Conservation (phyloP, 2,329 filamentous ascomycete species). For the Dactylellina sp. region DNA sequence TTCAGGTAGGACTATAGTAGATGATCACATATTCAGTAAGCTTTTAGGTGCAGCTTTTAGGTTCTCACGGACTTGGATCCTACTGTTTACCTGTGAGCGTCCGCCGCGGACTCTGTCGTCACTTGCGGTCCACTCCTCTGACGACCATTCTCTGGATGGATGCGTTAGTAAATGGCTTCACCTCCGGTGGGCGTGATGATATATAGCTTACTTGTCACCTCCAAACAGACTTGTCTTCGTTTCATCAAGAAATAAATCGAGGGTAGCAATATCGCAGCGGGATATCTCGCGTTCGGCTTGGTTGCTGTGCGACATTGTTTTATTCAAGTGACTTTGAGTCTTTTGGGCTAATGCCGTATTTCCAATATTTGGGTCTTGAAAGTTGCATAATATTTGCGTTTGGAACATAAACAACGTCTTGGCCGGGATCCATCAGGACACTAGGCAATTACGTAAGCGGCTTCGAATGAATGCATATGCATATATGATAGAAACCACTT, state of each 20-base stretch:
- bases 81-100: conserved; percentile 33
- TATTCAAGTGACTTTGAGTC: too few relatives aligned
- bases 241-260: not conserved
- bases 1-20: conserved; percentile 68
- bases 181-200: not conserved
- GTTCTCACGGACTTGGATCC: not conserved
- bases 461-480: too few relatives aligned
- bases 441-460: too few relatives aligned
- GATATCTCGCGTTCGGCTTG: not conserved
- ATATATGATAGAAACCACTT: too few relatives aligned
- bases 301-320: not conserved
- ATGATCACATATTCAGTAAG: conserved; percentile 13
- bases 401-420: too few relatives aligned
- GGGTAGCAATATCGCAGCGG: not conserved
- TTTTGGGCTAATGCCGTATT: too few relatives aligned
- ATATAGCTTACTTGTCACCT: conserved; percentile 7
- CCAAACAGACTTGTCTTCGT: conserved; percentile 16
- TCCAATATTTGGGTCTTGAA: too few relatives aligned
- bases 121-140: conserved; percentile 40
- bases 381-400: too few relatives aligned
- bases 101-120: conserved; percentile 55
- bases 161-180: conserved; percentile 5
- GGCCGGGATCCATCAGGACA: too few relatives aligned
- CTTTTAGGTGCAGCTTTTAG: not conserved
- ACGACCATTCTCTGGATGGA: conserved; percentile 32